A percentile compares a stretch with the other conserved stretches of the same genome.
Conservation (phyloP, 1,284 basidiomycete species). For the Boletellus sp. region DNA sequence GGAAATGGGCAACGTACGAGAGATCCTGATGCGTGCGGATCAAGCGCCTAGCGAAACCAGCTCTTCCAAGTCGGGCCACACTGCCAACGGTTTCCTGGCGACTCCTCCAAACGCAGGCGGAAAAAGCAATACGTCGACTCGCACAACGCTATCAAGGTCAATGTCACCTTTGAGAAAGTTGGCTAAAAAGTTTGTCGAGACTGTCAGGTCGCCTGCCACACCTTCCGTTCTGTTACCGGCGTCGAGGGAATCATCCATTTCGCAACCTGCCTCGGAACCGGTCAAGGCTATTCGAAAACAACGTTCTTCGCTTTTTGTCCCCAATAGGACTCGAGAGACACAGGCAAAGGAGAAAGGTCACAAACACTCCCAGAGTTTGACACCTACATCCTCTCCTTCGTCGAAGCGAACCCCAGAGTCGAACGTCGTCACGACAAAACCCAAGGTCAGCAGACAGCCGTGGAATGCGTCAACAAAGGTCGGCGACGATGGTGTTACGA, state of each 20-base stretch:
- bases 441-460: slow-evolving; percentile 41
- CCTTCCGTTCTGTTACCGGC: slow-evolving; percentile 41
- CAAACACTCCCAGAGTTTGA: slow-evolving; percentile 66
- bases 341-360: slow-evolving; percentile 53
- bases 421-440: slow-evolving; percentile 45
- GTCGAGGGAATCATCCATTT: slow-evolving; percentile 24
- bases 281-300: slow-evolving; percentile 45
- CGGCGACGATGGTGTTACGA: slow-evolving; percentile 44
- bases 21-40: slow-evolving; percentile 54
- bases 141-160: slow-evolving; percentile 59
- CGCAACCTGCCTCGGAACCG: slow-evolving; percentile 52
- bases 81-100: slow-evolving; percentile 54
- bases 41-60: slow-evolving; percentile 58
- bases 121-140: slow-evolving; percentile 44
- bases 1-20: slow-evolving; percentile 77
- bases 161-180: slow-evolving; percentile 76
- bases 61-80: slow-evolving; percentile 60
- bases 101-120: slow-evolving; percentile 56
- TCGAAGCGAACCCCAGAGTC: slow-evolving; percentile 33
- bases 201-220: slow-evolving; percentile 43
- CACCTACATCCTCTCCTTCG: slow-evolving; percentile 60
- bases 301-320: slow-evolving; percentile 56
- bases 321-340: slow-evolving; percentile 37
- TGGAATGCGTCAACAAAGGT: slow-evolving; percentile 83
- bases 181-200: slow-evolving; percentile 60